A percentile compares a stretch with the other conserved stretches of the same genome.
These are phyloP conservation scores for Diaporthe citriasiana DNA, from an alignment of 2,329 filamentous ascomycete genomes.

Conservation along the genomic window DNA sequence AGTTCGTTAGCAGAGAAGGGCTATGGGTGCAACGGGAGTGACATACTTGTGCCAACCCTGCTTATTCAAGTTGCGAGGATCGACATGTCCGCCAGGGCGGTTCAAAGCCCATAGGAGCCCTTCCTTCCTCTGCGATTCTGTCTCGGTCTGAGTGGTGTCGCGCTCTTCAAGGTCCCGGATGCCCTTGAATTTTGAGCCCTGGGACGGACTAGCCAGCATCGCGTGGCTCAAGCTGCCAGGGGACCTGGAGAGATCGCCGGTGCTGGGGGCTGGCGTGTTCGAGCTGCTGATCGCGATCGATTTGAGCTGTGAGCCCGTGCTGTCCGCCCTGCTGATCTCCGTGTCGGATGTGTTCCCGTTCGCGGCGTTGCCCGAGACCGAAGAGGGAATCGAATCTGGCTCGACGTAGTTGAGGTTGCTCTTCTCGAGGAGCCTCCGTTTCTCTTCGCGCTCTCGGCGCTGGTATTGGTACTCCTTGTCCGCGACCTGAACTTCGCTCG, in stretches of 20 bases:
- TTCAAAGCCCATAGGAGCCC: conserved; percentile 95
- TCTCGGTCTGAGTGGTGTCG: conserved; percentile 67
- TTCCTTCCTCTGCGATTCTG: conserved; percentile 83
- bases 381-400: conserved; percentile 66
- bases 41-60: conserved; percentile 98
- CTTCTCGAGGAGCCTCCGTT: conserved; percentile 90
- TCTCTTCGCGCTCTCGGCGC: conserved; percentile 94
- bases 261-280: conserved; percentile 49
- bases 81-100: conserved; percentile 91
- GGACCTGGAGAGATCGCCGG: conserved; percentile 67
- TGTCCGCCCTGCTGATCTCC: conserved; percentile 80
- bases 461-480: conserved; percentile 98
- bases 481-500: conserved; percentile 88
- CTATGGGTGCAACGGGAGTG: neutral
- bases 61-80: conserved; percentile 95
- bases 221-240: conserved; percentile 67
- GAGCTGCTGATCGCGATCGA: conserved; percentile 62
- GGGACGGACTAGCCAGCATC: conserved; percentile 64
- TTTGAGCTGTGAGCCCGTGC: conserved; percentile 78
- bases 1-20: conserved; percentile 41
- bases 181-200: conserved; percentile 82
- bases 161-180: conserved; percentile 93
- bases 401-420: conserved; percentile 82
- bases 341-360: conserved; percentile 73
- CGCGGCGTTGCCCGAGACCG: conserved; percentile 45